phyloP scores from a whole-genome alignment of 2,329 filamentous ascomycete species.

The Cercospora sp. region DNA sequence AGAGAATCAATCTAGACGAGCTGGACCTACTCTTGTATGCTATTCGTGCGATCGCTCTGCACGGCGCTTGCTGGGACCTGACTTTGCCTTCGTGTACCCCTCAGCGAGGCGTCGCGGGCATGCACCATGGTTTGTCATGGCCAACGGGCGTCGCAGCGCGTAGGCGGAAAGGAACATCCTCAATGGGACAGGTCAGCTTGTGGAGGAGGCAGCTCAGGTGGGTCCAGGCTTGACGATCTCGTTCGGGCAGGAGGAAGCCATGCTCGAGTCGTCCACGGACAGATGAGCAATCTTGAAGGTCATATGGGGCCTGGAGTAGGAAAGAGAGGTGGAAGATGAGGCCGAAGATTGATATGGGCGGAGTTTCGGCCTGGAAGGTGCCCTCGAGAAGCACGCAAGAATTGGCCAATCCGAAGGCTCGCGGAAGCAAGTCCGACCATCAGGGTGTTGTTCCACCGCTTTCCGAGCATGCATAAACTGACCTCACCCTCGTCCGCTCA shows the following conservation, averaged over 20 bases:
- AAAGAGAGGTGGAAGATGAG: not conserved
- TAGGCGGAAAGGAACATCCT: not conserved
- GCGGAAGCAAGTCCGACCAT: not conserved
- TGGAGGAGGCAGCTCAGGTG: conserved; percentile 5
- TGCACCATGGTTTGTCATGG: not conserved
- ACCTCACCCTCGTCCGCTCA: not conserved
- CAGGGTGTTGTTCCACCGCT: not conserved
- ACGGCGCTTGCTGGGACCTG: not conserved
- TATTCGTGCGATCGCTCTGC: not conserved
- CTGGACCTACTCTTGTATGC: not conserved
- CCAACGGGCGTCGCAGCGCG: not conserved
- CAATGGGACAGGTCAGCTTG: conserved; percentile 1
- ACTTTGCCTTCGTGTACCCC: not conserved
- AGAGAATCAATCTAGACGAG: not conserved
- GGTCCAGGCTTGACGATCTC: conserved; percentile 5
- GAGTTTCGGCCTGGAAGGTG: not conserved
- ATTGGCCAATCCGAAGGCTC: not conserved
- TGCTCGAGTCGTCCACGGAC: not conserved
- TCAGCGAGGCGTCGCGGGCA: not conserved
- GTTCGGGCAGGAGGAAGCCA: conserved; percentile 14
- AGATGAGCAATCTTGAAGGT: not conserved
- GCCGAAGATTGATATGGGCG: not conserved
- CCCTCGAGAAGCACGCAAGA: not conserved
- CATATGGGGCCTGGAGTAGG: not conserved
- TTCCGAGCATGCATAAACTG: not conserved